A percentile compares a stretch with the other conserved stretches of the same genome.
phyloP scores from a whole-genome alignment of 2,329 filamentous ascomycete species.

The Chaetomiaceae sp. region DNA sequence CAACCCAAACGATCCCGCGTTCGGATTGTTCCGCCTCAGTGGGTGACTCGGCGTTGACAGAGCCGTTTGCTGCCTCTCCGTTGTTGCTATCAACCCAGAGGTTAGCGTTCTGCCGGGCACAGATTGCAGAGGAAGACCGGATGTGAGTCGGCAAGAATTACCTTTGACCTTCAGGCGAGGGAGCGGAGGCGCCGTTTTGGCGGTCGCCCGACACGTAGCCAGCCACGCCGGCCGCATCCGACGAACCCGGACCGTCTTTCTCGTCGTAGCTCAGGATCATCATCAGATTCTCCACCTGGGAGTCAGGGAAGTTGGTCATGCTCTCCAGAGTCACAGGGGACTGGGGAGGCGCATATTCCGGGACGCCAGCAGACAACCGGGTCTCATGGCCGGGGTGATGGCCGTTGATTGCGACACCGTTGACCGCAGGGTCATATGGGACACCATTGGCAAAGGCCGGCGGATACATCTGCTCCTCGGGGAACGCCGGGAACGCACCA shows the following conservation, averaged over 20 bases:
- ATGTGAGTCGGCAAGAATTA: background rate
- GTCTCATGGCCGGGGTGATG: slow-evolving; percentile 39
- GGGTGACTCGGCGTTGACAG: background rate
- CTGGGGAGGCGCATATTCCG: slow-evolving; percentile 51
- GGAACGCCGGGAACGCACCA: slow-evolving; percentile 27
- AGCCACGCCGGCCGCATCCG: slow-evolving; percentile 9
- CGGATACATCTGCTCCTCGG: slow-evolving; percentile 30
- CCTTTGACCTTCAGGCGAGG: slow-evolving; percentile 8
- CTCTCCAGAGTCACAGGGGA: slow-evolving; percentile 29
- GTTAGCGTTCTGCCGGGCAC: background rate
- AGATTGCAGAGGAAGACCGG: background rate
- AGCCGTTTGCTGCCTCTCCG: slow-evolving; percentile 5
- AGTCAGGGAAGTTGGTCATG: slow-evolving; percentile 31
- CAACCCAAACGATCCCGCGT: slow-evolving; percentile 19
- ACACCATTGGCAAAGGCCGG: slow-evolving; percentile 31
- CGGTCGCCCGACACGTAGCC: slow-evolving; percentile 15
- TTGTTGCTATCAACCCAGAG: slow-evolving; percentile 5
- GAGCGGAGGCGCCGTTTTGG: slow-evolving; percentile 2
- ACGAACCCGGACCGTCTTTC: slow-evolving; percentile 2
- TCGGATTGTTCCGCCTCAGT: slow-evolving; percentile 2
- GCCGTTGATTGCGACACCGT: slow-evolving; percentile 37
- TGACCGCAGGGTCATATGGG: slow-evolving; percentile 27
- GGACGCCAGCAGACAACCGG: slow-evolving; percentile 57
- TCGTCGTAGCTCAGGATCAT: slow-evolving; percentile 25
- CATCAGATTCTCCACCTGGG: slow-evolving; percentile 30